Evolutionary conservation across 345 rosid species (phyloP), one percentile per base, ranked within the genome.

Genomic region (Hibiscus tridactylites): DNA sequence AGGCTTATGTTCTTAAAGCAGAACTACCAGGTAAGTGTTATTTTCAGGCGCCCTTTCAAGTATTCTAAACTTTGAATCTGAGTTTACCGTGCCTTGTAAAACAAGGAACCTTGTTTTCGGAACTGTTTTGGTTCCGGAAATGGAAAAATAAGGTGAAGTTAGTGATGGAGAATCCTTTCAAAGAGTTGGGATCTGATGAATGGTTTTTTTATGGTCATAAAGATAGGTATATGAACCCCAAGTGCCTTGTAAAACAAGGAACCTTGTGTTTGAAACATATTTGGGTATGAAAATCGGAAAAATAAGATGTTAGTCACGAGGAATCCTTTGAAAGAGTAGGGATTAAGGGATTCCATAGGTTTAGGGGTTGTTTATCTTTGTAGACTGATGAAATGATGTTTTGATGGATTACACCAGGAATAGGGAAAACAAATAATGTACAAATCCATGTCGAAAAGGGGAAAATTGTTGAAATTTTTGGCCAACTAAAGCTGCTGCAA

Each of bases 401-500:
- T 79, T 73, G 73, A 26, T 26, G 33, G 12, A 24, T 70, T 77
- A 44, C 71, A 75, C 65, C 82, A 83, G 92, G 87, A 74, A 68
- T 65, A 46, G 92, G 87, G 71, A 84, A 72, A 65, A 80, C 62
- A 65, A 81, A 65, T 49, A 82, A 76, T 63, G 76, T 82, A 28
- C 81, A 74, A 62, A 70, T 90, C 61, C 81, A 73, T 49, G 84
- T 84, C 2, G 94, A 90, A 71, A 81, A 87, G 7, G 92, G 87
- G 73, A 90, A 88, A 81, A 80, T 85, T 56, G 66, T 93, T 83
- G 97, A 91, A 73, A 88, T 93, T 21, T 83, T 87, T 75, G 97
- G 92, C 68, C 88, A 79, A 66, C 90, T 88, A 90, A 88, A 85
- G 83, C 84, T 68, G 58, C 82, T 70, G 54, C 82, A 79, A 56